Evolutionary conservation across 1,284 basidiomycete genomes (phyloP).

Genomic region (Trichosporon sp.): DNA sequence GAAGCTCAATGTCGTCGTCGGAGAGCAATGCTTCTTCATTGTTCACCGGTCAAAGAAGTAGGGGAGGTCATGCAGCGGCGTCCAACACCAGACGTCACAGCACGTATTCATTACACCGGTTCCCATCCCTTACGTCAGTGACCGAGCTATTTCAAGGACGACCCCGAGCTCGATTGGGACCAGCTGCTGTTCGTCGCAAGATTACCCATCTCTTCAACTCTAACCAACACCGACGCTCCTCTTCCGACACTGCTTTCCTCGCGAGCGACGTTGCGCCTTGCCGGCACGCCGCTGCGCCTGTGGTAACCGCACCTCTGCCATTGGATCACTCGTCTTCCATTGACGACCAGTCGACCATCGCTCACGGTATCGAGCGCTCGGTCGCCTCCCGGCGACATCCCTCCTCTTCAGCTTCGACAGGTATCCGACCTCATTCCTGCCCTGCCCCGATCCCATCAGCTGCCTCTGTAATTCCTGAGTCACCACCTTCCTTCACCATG

Average conservation of each 20-base stretch:
- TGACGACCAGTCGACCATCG: background rate
- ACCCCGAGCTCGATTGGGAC: background rate
- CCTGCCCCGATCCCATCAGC: background rate
- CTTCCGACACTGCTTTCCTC: background rate
- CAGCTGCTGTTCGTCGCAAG: background rate
- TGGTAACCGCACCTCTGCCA: background rate
- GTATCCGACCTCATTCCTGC: background rate
- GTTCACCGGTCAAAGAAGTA: background rate
- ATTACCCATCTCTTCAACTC: constrained; percentile 10
- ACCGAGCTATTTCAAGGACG: constrained; percentile 6
- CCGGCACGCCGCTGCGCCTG: background rate
- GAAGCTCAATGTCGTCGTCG: background rate
- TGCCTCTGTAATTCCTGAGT: background rate
- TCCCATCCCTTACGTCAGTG: constrained; percentile 14
- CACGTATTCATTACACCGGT: background rate
- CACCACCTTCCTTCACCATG: background rate
- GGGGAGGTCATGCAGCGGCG: background rate
- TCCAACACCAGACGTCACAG: constrained; percentile 12
- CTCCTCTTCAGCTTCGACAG: background rate
- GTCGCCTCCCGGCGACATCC: background rate
- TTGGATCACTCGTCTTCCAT: background rate
- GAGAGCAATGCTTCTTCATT: constrained; percentile 3
- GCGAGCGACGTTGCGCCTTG: background rate
- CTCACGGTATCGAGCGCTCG: background rate
- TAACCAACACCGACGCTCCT: background rate